A percentile compares a stretch with the other conserved stretches of the same genome.
Evolutionary conservation across 2,329 filamentous ascomycete genomes (phyloP).

Genomic region (Grosmannia serpens): DNA sequence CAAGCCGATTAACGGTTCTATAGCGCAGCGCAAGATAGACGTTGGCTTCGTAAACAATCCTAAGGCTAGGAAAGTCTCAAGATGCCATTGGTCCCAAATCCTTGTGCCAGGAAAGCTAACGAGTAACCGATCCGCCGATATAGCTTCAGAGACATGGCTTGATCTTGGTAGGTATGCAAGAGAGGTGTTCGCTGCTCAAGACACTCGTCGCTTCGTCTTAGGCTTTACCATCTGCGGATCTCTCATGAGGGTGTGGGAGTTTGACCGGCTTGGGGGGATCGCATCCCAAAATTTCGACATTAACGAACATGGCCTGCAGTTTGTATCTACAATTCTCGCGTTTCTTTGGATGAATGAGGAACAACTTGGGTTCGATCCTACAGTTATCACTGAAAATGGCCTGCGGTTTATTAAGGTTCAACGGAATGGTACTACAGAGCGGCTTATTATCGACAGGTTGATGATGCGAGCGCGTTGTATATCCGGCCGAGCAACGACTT

Average conservation of each 20-base stretch:
- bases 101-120: too few species aligned
- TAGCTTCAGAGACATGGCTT: too few species aligned
- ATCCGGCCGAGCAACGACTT: slow-evolving; percentile 26
- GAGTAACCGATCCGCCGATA: too few species aligned
- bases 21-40: too few species aligned
- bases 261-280: slow-evolving; percentile 33
- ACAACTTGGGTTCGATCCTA: slow-evolving; percentile 32
- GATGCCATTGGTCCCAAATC: too few species aligned
- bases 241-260: slow-evolving; percentile 24
- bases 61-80: too few species aligned
- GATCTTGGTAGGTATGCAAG: too few species aligned
- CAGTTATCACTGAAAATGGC: slow-evolving; percentile 21
- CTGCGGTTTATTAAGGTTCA: slow-evolving; percentile 28
- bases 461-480: slow-evolving; percentile 23
- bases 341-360: slow-evolving; percentile 29
- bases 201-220: too few species aligned
- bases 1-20: too few species aligned
- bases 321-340: slow-evolving; percentile 27
- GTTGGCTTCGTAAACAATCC: too few species aligned
- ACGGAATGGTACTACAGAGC: slow-evolving; percentile 23
- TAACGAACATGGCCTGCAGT: slow-evolving; percentile 27
- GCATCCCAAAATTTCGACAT: slow-evolving; percentile 33
- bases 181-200: too few species aligned
- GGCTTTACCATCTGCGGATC: neutral
- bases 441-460: slow-evolving; percentile 25